These are phyloP conservation scores for Epithemia pelagica DNA, from an alignment of 108 stramenopile genomes.

Conservation along the genomic window DNA sequence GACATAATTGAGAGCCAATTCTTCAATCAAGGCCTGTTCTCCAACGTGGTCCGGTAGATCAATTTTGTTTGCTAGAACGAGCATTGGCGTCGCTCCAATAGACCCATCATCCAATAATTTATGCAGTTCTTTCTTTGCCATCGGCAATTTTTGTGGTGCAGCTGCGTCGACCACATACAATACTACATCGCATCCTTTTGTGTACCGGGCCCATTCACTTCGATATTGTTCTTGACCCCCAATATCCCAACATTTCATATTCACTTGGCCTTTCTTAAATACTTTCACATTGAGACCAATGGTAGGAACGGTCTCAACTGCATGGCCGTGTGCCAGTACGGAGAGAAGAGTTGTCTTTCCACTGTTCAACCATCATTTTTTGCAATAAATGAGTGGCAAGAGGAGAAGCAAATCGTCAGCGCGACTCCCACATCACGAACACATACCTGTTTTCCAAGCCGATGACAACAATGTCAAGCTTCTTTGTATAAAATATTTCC, in stretches of 20 bases:
- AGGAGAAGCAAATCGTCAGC: background rate
- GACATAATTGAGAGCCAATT: slow-evolving; percentile 91
- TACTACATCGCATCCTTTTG: slow-evolving; percentile 93
- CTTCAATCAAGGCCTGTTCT: slow-evolving; percentile 81
- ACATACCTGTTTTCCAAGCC: slow-evolving; percentile 86
- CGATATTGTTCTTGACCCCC: slow-evolving; percentile 93
- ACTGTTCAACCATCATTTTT: slow-evolving; percentile 18
- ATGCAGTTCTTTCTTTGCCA: slow-evolving; percentile 92
- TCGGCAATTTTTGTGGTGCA: slow-evolving; percentile 76
- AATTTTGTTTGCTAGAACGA: slow-evolving; percentile 94
- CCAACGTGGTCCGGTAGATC: slow-evolving; percentile 86
- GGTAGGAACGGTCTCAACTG: slow-evolving; percentile 93
- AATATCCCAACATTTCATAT: slow-evolving; percentile 96
- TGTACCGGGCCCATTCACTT: slow-evolving; percentile 89
- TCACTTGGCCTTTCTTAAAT: slow-evolving; percentile 81
- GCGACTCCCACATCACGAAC: background rate
- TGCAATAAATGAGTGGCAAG: background rate
- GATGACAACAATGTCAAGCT: slow-evolving; percentile 95
- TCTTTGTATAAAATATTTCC: slow-evolving; percentile 88
- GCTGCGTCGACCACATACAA: slow-evolving; percentile 93
- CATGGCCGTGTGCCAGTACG: slow-evolving; percentile 87
- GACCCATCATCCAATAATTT: slow-evolving; percentile 87
- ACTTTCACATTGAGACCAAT: slow-evolving; percentile 96
- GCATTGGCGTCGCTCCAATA: slow-evolving; percentile 82
- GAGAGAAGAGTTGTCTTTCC: slow-evolving; percentile 94